Conservation (phyloP, 208 protist species). For the Acanthamoeba lenticulata region DNA sequence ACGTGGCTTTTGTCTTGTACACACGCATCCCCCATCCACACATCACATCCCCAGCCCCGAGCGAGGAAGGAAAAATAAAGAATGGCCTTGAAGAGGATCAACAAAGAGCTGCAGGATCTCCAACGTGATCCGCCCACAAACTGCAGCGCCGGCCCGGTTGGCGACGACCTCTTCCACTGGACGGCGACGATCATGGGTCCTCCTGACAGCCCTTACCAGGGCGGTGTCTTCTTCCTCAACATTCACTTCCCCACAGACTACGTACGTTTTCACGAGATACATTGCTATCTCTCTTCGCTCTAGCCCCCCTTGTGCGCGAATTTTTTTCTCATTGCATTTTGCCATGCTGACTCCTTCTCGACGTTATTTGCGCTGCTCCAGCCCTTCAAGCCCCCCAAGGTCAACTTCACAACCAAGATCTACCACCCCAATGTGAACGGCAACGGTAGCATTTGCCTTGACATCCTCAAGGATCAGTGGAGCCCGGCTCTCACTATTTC, state of each 20-base stretch:
- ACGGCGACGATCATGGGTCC: constrained; percentile 90
- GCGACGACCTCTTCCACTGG: constrained; percentile 97
- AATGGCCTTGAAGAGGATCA: constrained; percentile 62
- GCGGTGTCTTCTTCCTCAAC: constrained; percentile 98
- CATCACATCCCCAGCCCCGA: not conserved
- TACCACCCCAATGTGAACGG: constrained; percentile 93
- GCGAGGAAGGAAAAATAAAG: not conserved
- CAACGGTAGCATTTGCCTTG: constrained; percentile 91
- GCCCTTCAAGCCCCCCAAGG: constrained; percentile 96
- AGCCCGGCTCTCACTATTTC: constrained; percentile 92
- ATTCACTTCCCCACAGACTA: constrained; percentile 98
- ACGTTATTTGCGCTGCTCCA: constrained; percentile 82
- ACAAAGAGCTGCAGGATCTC: constrained; percentile 95
- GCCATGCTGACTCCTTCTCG: no score
- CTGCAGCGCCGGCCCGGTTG: constrained; percentile 95
- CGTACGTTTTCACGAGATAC: not conserved
- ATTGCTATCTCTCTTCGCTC: not conserved
- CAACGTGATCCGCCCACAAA: constrained; percentile 95
- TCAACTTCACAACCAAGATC: constrained; percentile 89
- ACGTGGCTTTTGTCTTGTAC: not conserved
- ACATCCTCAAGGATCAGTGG: constrained; percentile 94
- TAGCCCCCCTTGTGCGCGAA: constrained; percentile 28
- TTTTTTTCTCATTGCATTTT: not conserved
- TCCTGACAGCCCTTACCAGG: constrained; percentile 96
- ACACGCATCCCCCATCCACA: constrained; percentile 6